These are phyloP conservation scores for Agaricus blazei DNA, from an alignment of 768 basidiomycete species.

Conservation along the genomic window DNA sequence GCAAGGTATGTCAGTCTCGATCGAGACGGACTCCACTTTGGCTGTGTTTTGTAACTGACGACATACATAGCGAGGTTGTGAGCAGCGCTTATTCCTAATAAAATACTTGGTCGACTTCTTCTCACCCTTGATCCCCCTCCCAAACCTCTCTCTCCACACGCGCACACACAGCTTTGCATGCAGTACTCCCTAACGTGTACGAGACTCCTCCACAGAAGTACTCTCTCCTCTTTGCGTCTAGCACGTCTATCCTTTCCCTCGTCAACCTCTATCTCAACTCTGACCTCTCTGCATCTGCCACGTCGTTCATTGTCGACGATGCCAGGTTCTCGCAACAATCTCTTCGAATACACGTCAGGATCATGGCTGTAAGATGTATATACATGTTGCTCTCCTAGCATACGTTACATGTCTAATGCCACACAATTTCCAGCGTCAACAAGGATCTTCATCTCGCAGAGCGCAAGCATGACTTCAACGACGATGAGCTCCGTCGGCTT, in stretches of 20 bases:
- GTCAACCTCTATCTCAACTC: constrained; percentile 19
- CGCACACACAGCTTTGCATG: no score
- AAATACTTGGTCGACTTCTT: no score
- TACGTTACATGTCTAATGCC: constrained; percentile 23
- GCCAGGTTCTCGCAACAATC: constrained; percentile 23
- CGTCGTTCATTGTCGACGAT: constrained; percentile 27
- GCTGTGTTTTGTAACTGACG: no score
- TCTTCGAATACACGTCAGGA: constrained; percentile 39
- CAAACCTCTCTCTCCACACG: no score
- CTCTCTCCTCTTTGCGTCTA: constrained; percentile 16
- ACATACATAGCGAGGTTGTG: no score
- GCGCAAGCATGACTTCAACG: constrained; percentile 36
- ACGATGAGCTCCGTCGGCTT: constrained; percentile 35
- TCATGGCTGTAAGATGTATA: constrained; percentile 35
- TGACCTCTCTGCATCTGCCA: constrained; percentile 20
- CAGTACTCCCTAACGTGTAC: no score
- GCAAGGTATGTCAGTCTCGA: no score
- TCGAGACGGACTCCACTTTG: no score
- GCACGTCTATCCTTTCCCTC: constrained; percentile 14
- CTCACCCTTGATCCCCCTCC: no score
- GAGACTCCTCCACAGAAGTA: neutral
- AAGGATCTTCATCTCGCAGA: constrained; percentile 41
- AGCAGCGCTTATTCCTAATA: no score
- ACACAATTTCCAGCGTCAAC: constrained; percentile 29
- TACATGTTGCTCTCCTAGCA: constrained; percentile 21